Conservation (phyloP, 2,329 filamentous ascomycete species). For the Neocucurbitaria cava region DNA sequence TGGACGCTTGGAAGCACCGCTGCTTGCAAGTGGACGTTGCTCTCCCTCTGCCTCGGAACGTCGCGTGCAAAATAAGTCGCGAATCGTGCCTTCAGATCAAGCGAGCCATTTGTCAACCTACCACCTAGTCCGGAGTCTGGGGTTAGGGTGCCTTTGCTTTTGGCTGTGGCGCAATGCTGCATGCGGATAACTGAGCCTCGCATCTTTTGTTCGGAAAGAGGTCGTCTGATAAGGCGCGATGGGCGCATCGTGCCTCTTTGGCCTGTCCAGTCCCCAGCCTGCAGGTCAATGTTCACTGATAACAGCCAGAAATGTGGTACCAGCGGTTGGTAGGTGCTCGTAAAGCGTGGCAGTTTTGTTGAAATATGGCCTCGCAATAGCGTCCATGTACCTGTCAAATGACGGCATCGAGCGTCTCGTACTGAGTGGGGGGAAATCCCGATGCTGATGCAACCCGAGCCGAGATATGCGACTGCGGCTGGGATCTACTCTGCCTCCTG, state of each 20-base stretch:
- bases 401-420: conserved; percentile 21
- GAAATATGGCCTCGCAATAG: conserved; percentile 6
- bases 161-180: conserved; percentile 11
- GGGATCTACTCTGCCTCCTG: background rate
- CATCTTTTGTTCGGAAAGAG: conserved; percentile 28
- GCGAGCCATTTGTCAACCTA: conserved; percentile 10
- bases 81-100: conserved; percentile 1
- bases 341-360: background rate
- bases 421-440: conserved; percentile 6
- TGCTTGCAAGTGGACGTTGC: conserved; percentile 6
- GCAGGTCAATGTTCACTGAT: conserved; percentile 11
- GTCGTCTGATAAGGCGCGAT: conserved; percentile 16
- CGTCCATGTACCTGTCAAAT: conserved; percentile 9
- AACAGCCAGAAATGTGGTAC: conserved; percentile 9
- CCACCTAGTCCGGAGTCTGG: conserved; percentile 4
- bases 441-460: conserved; percentile 6
- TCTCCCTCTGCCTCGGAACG: background rate
- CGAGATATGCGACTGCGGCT: conserved; percentile 6
- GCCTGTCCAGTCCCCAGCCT: background rate
- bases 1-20: conserved; percentile 5
- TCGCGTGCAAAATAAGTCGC: background rate
- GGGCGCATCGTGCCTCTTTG: background rate
- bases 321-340: conserved; percentile 9
- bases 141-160: conserved; percentile 11
- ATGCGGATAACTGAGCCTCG: conserved; percentile 13